Base-by-base conservation (phyloP, 1,284 basidiomycete genomes). In the Papiliotrema fonsecae region DNA sequence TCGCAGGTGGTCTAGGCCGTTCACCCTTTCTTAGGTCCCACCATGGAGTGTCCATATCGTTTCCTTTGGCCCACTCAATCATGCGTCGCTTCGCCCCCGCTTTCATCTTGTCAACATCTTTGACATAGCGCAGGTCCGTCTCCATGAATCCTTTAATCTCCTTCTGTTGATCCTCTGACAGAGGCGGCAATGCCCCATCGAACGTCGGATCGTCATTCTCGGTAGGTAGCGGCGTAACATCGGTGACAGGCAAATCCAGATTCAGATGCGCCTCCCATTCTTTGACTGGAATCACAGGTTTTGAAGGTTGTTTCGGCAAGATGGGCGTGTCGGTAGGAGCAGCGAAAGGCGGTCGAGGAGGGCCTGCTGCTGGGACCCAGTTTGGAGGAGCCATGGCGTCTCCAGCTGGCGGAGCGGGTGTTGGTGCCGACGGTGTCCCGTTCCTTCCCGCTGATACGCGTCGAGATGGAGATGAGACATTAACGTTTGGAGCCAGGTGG, bases 151-250 rank as follows among this genome's bases (percentile, higher is more conserved):
- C 54, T 53, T 78, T 72, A 54, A 84, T 72, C 22, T 77, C 58
- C 22, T 51, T 51, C 45, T 79, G 77, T 57, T 83, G 79, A 10
- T 67, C 65, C 13, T 74, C 70, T 1, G 67, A 62, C 30, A 92
- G 72, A 0, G 77, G 66, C 2, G 82, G 83, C 43, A 88, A 82
- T 36, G 67, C 64, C 37, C 75, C 75, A 2, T 75, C 72, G 40
- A 73, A 74, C 6, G 73, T 75, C 5, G 73, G 65, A 54, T 56
- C 82, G 77, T 44, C 79, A 28, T 40, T 32, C 24, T 69, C 69
- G 18, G 82, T 75, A 3, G 86, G 83, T 2, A 90, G 79, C 45
- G 79, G 72, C 9, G 81, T 79, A 42, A 88, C 77, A 18, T 77
- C 77, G 6, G 86, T 88, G 44, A 82, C 80, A 30, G 77, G 75